A percentile compares a stretch with the other conserved stretches of the same genome.
Evolutionary conservation across 2,329 filamentous ascomycete genomes (phyloP).

Genomic region (Aspergillus pseudotamarii): DNA sequence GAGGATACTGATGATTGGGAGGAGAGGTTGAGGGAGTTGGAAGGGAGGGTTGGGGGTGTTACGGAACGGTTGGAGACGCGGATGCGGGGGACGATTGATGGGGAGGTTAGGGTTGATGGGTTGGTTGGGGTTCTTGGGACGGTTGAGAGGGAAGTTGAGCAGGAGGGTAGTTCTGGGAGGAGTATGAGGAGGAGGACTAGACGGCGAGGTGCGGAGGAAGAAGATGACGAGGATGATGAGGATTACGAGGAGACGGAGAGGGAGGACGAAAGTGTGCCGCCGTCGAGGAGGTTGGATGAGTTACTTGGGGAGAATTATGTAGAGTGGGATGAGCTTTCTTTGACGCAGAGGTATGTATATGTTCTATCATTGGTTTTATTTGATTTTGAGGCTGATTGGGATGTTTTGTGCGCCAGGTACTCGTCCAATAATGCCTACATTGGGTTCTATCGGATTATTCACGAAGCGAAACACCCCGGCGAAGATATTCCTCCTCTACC

Average conservation of each 20-base stretch:
- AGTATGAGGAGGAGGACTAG: slow-evolving; percentile 35
- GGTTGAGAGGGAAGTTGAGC: slow-evolving; percentile 43
- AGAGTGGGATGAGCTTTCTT: slow-evolving; percentile 41
- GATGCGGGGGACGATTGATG: slow-evolving; percentile 62
- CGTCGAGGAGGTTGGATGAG: slow-evolving; percentile 39
- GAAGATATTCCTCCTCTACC: slow-evolving; percentile 57
- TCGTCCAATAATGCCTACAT: slow-evolving; percentile 62
- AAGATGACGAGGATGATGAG: slow-evolving; percentile 35
- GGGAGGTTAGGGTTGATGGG: slow-evolving; percentile 49
- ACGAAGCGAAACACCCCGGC: slow-evolving; percentile 61
- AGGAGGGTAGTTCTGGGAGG: slow-evolving; percentile 23
- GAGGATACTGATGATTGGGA: slow-evolving; percentile 35
- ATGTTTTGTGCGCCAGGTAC: slow-evolving; percentile 47
- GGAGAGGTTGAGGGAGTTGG: slow-evolving; percentile 45
- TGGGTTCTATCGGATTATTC: slow-evolving; percentile 63
- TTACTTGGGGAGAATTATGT: slow-evolving; percentile 35
- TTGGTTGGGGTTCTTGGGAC: slow-evolving; percentile 49
- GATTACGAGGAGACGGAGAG: slow-evolving; percentile 43
- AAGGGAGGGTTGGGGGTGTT: slow-evolving; percentile 52
- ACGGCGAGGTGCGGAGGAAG: slow-evolving; percentile 23
- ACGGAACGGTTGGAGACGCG: slow-evolving; percentile 60
- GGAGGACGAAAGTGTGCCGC: slow-evolving; percentile 31
- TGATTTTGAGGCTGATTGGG: not conserved
- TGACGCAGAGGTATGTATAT: slow-evolving; percentile 44
- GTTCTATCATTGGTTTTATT: not conserved